These are phyloP conservation scores for Phaeosphaeriaceae sp. DNA, from an alignment of 2,329 filamentous ascomycete species.

Conservation along the genomic window DNA sequence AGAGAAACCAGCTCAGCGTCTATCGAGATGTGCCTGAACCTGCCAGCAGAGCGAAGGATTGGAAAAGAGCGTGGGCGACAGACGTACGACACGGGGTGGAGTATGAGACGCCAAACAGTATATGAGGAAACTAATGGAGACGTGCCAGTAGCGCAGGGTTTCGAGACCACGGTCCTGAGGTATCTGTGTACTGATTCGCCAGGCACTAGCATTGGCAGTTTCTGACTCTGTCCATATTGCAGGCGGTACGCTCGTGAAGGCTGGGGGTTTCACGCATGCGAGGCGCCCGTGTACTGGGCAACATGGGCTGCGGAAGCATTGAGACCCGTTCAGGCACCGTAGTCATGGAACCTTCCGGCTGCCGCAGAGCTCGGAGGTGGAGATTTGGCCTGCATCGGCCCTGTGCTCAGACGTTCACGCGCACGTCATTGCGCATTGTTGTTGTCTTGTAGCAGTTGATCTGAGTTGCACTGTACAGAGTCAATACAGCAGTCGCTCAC, in stretches of 20 bases:
- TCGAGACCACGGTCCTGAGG: constrained; percentile 49
- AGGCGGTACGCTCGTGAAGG: constrained; percentile 30
- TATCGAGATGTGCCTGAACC: constrained; percentile 45
- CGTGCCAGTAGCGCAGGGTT: constrained; percentile 44
- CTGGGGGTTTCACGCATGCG: constrained; percentile 47
- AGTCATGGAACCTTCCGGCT: constrained; percentile 19
- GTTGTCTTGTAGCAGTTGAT: neutral
- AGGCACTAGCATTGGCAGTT: constrained; percentile 36
- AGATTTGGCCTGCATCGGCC: constrained; percentile 23
- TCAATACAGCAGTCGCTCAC: neutral
- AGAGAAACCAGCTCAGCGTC: constrained; percentile 45
- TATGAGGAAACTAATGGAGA: constrained; percentile 45
- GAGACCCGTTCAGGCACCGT: constrained; percentile 40
- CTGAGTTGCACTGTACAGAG: neutral
- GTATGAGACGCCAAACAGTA: constrained; percentile 50
- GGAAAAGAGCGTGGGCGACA: constrained; percentile 48
- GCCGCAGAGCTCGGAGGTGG: constrained; percentile 28
- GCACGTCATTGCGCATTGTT: constrained; percentile 15
- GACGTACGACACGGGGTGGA: constrained; percentile 43
- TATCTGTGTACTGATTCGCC: constrained; percentile 43
- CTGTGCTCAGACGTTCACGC: constrained; percentile 11
- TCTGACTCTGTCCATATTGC: constrained; percentile 32
- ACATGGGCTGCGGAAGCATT: constrained; percentile 39
- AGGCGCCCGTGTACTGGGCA: constrained; percentile 28
- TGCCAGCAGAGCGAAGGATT: constrained; percentile 49